Conservation (phyloP, 2,329 filamentous ascomycete genomes). For the Aspergillus udagawae region DNA sequence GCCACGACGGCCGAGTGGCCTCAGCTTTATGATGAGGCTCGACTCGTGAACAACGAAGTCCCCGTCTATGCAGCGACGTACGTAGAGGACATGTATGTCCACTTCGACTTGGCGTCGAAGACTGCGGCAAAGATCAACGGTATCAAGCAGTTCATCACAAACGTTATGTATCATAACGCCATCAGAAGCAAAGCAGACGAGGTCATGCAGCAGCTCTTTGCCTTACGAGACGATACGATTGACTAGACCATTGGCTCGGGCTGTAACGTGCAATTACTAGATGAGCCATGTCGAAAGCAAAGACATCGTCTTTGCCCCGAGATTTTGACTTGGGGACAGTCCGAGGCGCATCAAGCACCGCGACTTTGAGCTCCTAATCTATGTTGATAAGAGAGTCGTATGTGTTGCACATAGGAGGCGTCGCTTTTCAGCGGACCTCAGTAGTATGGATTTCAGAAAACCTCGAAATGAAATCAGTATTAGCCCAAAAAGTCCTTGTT, state of each 20-base stretch:
- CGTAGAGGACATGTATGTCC: slow-evolving; percentile 89
- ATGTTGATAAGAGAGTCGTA: neutral
- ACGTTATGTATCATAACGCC: slow-evolving; percentile 82
- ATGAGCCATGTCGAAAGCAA: neutral
- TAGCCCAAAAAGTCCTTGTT: neutral
- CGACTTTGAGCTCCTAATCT: neutral
- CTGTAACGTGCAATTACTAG: neutral
- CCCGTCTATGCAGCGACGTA: slow-evolving; percentile 83
- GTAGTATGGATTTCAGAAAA: slow-evolving; percentile 15
- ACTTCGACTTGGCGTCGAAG: slow-evolving; percentile 67
- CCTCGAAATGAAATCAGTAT: slow-evolving; percentile 13
- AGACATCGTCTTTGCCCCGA: neutral
- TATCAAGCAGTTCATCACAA: slow-evolving; percentile 79
- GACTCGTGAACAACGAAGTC: slow-evolving; percentile 71
- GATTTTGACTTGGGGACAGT: neutral
- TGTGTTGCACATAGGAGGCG: neutral
- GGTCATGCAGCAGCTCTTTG: slow-evolving; percentile 71
- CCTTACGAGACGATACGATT: slow-evolving; percentile 65
- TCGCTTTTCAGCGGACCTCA: neutral
- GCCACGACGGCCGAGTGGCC: slow-evolving; percentile 69
- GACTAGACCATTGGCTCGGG: neutral
- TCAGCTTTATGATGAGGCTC: slow-evolving; percentile 68
- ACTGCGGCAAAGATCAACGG: slow-evolving; percentile 72
- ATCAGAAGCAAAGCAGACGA: slow-evolving; percentile 70
- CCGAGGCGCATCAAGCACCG: neutral